Base-by-base conservation (phyloP, 139 green algal genomes). In the Tetraselmis chui region DNA sequence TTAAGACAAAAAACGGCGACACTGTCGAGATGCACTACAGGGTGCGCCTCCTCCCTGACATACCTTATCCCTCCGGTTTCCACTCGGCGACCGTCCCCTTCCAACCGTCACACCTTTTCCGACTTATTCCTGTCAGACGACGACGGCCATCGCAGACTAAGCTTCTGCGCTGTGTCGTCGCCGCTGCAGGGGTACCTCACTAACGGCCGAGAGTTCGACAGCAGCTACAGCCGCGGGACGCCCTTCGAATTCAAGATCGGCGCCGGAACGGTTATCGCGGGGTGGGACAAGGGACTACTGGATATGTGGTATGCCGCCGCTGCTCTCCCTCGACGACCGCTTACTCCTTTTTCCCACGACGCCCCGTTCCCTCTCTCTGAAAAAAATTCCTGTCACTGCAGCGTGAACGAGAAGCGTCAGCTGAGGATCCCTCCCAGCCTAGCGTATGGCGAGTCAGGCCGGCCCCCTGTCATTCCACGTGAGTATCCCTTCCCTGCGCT, bases 141-240 rank as follows among this genome's bases (percentile, higher is more conserved):
- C n/a, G n/a, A n/a, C n/a, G n/a, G n/a, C n/a, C n/a, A n/a, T n/a
- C n/a, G n/a, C n/a, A n/a, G n/a, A n/a, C n/a, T n/a, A n/a, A n/a
- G n/a, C n/a, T n/a, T n/a, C n/a, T n/a, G n/a, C n/a, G n/a, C n/a
- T n/a, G n/a, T n/a, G n/a, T n/a, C n/a, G n/a, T 18, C 45, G 45
- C 45, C 45, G 11, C 45, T 67, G 45, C 45, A 59, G 27, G 77
- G 77, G 23, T 59, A 80, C 29, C 23, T 80, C 23, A 80, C 80
- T 24, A 84, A 88, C 79, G 85, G 85, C 59, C 83, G 32, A 0
- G 80, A 88, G 31, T 88, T 88, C 74, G 85, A 88, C 78, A 82
- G 59, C 82, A 88, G 85, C 83, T 88, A 88, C 79, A 75, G 29
- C 67, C 83, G 83, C 5, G 85, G 85, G 29, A 83, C 31, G 27